A percentile compares a stretch with the other conserved stretches of the same genome.
Evolutionary conservation across 768 basidiomycete genomes (phyloP).

Genomic region (Tulasnella sp.): DNA sequence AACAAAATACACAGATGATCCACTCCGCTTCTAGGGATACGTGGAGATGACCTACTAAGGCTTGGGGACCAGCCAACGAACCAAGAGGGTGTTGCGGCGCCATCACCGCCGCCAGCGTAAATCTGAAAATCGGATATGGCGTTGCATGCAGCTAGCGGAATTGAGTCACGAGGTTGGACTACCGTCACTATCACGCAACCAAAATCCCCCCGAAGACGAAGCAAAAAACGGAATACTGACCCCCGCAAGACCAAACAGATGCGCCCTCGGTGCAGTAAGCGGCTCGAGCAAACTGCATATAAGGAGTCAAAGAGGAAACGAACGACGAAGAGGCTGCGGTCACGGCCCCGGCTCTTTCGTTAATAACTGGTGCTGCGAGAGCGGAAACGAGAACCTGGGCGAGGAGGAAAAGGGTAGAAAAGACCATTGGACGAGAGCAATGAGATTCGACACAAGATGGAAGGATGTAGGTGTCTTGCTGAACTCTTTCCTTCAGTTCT

Average conservation of each 20-base stretch:
- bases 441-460: neutral
- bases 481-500: neutral
- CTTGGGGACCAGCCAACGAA: constrained; percentile 25
- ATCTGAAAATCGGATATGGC: constrained; percentile 17
- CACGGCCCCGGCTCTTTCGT: constrained; percentile 8
- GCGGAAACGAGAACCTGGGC: neutral
- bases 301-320: constrained; percentile 12
- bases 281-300: constrained; percentile 16
- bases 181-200: neutral
- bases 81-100: constrained; percentile 19
- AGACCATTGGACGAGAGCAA: neutral
- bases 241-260: constrained; percentile 19
- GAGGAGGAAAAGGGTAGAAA: neutral
- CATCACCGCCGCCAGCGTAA: constrained; percentile 24
- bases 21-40: neutral
- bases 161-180: neutral
- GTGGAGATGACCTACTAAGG: neutral
- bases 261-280: constrained; percentile 21
- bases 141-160: constrained; percentile 12
- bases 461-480: neutral
- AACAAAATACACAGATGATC: neutral
- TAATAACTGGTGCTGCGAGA: constrained; percentile 5
- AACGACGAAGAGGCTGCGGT: constrained; percentile 8
- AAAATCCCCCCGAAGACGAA: neutral
- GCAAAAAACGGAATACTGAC: constrained; percentile 6